Conservation (phyloP, 164 flowering plant species). For the Stephania cephalantha region DNA sequence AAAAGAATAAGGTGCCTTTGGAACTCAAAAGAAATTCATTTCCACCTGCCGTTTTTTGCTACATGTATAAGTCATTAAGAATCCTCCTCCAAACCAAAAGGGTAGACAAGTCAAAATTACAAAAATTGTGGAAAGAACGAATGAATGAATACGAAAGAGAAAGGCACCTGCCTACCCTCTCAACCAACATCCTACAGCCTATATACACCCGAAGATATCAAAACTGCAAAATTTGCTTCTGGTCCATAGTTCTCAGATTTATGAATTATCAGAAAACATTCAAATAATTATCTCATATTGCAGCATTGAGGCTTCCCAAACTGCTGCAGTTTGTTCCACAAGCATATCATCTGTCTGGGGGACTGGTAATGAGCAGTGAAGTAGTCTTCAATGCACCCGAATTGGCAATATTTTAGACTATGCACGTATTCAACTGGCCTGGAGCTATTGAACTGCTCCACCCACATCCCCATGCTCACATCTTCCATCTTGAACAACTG, state of each 20-base stretch:
- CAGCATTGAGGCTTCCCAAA: constrained; percentile 55
- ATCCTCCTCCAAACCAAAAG: constrained; percentile 6
- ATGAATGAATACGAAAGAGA: constrained; percentile 17
- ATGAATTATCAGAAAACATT: neutral
- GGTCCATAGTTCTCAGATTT: neutral
- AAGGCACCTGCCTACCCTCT: constrained; percentile 5
- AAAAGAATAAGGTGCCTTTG: neutral
- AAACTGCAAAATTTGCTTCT: constrained; percentile 14
- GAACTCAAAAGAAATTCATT: constrained; percentile 1
- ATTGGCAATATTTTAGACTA: constrained; percentile 60
- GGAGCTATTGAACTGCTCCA: constrained; percentile 59
- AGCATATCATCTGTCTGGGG: constrained; percentile 74
- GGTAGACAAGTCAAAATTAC: neutral
- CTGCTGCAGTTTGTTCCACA: constrained; percentile 59
- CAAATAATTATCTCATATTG: constrained; percentile 51
- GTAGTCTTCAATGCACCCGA: constrained; percentile 72
- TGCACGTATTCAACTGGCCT: constrained; percentile 53
- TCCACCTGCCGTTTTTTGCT: neutral
- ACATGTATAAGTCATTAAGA: constrained; percentile 1
- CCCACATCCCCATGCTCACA: constrained; percentile 93
- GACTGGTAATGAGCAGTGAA: constrained; percentile 80
- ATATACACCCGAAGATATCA: constrained; percentile 8
- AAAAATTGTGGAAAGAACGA: neutral
- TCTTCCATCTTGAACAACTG: constrained; percentile 90
- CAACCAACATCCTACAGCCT: neutral